Evolutionary conservation across 345 rosid species (phyloP), one percentile per base, ranked within the genome.

Genomic region (Punica granatum): DNA sequence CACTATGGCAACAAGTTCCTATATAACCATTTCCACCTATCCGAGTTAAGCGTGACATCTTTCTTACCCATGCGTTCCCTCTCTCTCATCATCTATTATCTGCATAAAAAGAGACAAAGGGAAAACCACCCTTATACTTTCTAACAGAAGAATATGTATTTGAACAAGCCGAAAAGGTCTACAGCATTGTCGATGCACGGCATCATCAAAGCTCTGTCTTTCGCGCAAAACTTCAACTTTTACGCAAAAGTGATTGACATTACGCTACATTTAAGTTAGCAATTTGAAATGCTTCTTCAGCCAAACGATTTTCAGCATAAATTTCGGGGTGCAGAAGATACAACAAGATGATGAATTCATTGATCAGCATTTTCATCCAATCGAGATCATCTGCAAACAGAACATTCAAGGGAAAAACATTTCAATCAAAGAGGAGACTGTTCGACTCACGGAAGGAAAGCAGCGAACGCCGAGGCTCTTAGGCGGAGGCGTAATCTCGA

Each of bases 401-500:
- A 26, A 13, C 60, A 63, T 15, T 21, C 31, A 13, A 23, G 62
- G 35, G 35, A 49, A 1, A 51, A 33, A 34, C 33, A 56, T 36
- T 60, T 28, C 54, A 44, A 26, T 64, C 21, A 11, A 37, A n/a
- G 26, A 9, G 7, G n/a, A 51, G 1, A 34, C 14, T 33, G 0
- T 14, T 49, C 18, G n/a, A 81, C 90, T 72, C 67, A 87, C 98
- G 6, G 82, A 72, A 67, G 98, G 85, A 68, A 90, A 84, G 77
- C 91, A 87, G 58, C 99, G 95, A 78, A 84, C 78, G 75, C 97
- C 97, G 23, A 94, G 96, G 76, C 72, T 78, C 80, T 82, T 94
- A 69, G 99, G 99, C 2, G 96, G 97, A 70, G 98, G 97, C 14
- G 99, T 90, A 14, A 90, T 86, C 74, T 94, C 99, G 68, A 90